Percentiles rank a stretch among this genome's conserved stretches.
Evolutionary conservation across 352 stramenopile genomes (phyloP).

Genomic region (Pythium vanterpoolii): DNA sequence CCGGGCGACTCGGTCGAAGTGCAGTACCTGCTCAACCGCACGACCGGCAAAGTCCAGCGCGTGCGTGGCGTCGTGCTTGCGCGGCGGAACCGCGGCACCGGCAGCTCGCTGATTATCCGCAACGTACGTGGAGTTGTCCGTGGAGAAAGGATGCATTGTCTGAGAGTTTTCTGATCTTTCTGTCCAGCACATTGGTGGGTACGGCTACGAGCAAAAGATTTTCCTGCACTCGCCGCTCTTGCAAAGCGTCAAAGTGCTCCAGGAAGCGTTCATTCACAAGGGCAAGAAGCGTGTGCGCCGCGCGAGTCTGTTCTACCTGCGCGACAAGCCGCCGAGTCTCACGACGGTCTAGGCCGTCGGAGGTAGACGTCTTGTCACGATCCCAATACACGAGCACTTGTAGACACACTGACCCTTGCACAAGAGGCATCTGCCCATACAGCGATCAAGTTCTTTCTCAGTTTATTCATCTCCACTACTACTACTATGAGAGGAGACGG

Average conservation of each 20-base stretch:
- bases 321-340: constrained; percentile 78
- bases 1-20: constrained; percentile 79
- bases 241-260: constrained; percentile 83
- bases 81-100: constrained; percentile 73
- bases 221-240: constrained; percentile 87
- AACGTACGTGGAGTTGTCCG: constrained; percentile 53
- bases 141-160: neutral
- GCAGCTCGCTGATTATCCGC: constrained; percentile 83
- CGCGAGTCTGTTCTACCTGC: constrained; percentile 89
- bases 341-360: constrained; percentile 62
- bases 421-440: no score
- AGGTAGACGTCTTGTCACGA: neutral
- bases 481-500: no score
- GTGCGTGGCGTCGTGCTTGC: constrained; percentile 82
- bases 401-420: no score
- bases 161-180: neutral
- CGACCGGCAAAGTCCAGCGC: constrained; percentile 60
- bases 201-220: constrained; percentile 87
- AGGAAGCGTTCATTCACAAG: constrained; percentile 90
- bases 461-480: no score
- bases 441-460: no score
- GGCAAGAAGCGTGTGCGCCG: constrained; percentile 89
- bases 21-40: constrained; percentile 78
- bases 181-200: constrained; percentile 73
- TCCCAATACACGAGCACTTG: neutral